Base-by-base conservation (phyloP, 1,139 yeast genomes). In the Candida sanyaensis region DNA sequence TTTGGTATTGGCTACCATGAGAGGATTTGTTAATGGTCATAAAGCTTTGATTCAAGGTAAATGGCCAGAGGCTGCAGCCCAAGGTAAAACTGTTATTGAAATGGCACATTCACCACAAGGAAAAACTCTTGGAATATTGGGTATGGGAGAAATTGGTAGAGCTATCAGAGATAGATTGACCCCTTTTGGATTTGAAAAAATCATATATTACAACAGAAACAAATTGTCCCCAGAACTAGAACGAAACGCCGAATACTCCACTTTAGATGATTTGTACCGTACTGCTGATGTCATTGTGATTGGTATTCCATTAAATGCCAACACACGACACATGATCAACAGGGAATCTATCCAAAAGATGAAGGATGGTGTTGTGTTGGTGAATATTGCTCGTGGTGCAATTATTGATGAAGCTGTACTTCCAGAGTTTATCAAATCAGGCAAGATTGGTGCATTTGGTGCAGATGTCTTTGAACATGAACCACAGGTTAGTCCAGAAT, bases 381-480 rank as follows among this genome's bases (percentile, higher is more conserved):
- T 84, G 45, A 85, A 85, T 63, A 84, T 88, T 28, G 88, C 90
- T 9, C 73, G 91, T 56, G 91, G 91, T 28, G 84, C 86, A n/a
- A 81, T 87, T 28, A 80, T 87, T 53, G 86, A 87, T 58, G 91
- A 87, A 58, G 59, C 65, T 11, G 86, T 84, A 4, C 66, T 90
- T 49, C 76, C 83, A 11, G 73, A 73, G 12, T 81, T 83, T 6
- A 73, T 90, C 58, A 80, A 86, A 56, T 64, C 73, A 1, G 93
- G 95, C 24, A 84, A 87, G 58, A 78, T 90, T 34, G 82, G 84
- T 37, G 68, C 84, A 9, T 88, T 83, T 52, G 96, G 92, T 11
- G 65, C 90, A 36, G 97, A 90, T 62, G 97, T 90, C 33, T 86
- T 81, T 65, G 96, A 88, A 62, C 69, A 76, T 55, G 97, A 91